A percentile compares a stretch with the other conserved stretches of the same genome.
Evolutionary conservation across 805 yeast genomes (phyloP).

Genomic region (Candida dendrica): DNA sequence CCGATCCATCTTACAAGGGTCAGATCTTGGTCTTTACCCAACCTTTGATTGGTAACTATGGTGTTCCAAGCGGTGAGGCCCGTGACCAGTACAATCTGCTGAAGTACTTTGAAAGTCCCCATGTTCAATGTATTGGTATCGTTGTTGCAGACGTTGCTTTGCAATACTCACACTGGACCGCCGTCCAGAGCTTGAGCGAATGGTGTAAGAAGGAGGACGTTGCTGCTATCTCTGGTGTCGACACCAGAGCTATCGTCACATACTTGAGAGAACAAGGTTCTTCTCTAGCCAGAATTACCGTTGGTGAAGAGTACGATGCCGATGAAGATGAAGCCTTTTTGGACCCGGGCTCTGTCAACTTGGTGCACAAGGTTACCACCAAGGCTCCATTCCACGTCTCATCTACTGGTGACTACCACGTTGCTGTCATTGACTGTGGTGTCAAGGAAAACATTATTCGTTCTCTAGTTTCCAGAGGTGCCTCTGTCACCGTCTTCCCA

Average conservation of each 20-base stretch:
- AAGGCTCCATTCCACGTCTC: slow-evolving; percentile 89
- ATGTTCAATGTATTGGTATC: slow-evolving; percentile 89
- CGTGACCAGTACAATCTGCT: slow-evolving; percentile 81
- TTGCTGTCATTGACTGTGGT: slow-evolving; percentile 96
- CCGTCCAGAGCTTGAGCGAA: slow-evolving; percentile 87
- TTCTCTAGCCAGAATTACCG: slow-evolving; percentile 79
- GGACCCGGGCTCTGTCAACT: slow-evolving; percentile 84
- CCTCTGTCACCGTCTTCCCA: slow-evolving; percentile 94
- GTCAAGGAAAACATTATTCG: slow-evolving; percentile 96
- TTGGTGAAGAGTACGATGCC: slow-evolving; percentile 88
- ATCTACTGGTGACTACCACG: slow-evolving; percentile 60
- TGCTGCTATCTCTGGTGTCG: slow-evolving; percentile 95
- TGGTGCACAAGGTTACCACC: slow-evolving; percentile 91
- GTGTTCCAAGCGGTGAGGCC: slow-evolving; percentile 82
- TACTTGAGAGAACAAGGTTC: slow-evolving; percentile 95
- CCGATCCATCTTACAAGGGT: slow-evolving; percentile 96
- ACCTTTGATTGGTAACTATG: slow-evolving; percentile 96
- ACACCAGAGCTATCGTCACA: slow-evolving; percentile 90
- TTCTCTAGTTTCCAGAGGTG: slow-evolving; percentile 91
- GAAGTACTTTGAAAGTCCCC: slow-evolving; percentile 87
- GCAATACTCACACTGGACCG: slow-evolving; percentile 99
- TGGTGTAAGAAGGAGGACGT: slow-evolving; percentile 98
- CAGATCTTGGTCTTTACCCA: slow-evolving; percentile 96
- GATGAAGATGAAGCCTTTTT: slow-evolving; percentile 85
- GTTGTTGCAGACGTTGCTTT: slow-evolving; percentile 94